These are phyloP conservation scores for Kalmusia sp. DNA, from an alignment of 2,329 filamentous ascomycete genomes.

Conservation along the genomic window DNA sequence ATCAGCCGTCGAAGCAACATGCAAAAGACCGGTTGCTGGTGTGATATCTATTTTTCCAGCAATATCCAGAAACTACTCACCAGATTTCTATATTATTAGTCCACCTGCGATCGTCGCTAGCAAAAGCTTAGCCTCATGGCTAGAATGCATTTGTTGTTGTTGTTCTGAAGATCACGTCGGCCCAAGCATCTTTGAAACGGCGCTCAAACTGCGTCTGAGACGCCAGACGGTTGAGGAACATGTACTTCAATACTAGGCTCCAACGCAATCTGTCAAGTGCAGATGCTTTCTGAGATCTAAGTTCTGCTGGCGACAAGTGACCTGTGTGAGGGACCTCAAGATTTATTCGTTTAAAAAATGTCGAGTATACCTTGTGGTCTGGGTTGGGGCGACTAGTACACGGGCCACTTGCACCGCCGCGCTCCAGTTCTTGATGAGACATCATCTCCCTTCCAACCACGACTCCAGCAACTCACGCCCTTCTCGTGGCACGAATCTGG, in stretches of 20 bases:
- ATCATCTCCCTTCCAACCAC: background rate
- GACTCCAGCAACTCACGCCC: background rate
- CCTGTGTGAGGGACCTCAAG: too few relatives aligned
- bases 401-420: too few relatives aligned
- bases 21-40: background rate
- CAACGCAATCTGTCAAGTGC: too few relatives aligned
- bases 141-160: background rate
- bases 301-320: too few relatives aligned
- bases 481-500: background rate
- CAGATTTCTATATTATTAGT: background rate
- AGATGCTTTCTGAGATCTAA: too few relatives aligned
- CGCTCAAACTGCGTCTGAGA: slow-evolving; percentile 4
- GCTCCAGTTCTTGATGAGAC: too few relatives aligned
- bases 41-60: background rate
- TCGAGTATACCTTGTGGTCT: too few relatives aligned
- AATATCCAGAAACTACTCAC: background rate
- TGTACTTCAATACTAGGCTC: too few relatives aligned
- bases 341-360: too few relatives aligned
- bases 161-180: background rate
- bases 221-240: background rate
- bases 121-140: background rate
- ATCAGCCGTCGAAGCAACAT: background rate
- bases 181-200: background rate
- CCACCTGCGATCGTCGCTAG: background rate
- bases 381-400: too few relatives aligned